These are phyloP conservation scores for Colletotrichum sp. DNA, from an alignment of 2,329 filamentous ascomycete genomes.

Conservation along the genomic window DNA sequence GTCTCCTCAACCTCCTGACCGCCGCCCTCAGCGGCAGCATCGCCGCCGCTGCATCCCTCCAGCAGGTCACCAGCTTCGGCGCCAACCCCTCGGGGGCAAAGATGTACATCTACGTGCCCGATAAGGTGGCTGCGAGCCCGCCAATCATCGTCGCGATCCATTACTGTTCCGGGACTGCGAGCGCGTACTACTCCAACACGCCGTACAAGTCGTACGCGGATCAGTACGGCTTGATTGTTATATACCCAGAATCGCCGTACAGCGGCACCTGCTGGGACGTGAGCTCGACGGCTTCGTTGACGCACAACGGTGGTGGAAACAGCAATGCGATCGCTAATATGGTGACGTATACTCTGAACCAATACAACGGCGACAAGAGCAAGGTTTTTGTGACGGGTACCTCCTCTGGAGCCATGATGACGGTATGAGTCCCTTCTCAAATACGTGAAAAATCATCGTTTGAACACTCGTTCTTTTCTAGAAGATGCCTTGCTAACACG, in stretches of 20 bases:
- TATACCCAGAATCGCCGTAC: constrained; percentile 61
- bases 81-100: constrained; percentile 27
- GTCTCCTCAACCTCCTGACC: not conserved
- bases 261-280: constrained; percentile 65
- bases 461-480: not conserved
- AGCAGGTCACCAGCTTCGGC: constrained; percentile 46
- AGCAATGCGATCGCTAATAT: constrained; percentile 63
- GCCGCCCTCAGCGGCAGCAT: constrained; percentile 14
- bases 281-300: constrained; percentile 52
- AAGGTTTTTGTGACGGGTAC: constrained; percentile 60
- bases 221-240: constrained; percentile 49
- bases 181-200: constrained; percentile 51
- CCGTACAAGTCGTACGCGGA: constrained; percentile 52
- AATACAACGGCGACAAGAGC: constrained; percentile 55
- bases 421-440: constrained; percentile 26
- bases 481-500: not conserved
- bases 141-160: constrained; percentile 57
- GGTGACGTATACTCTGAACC: constrained; percentile 58
- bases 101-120: constrained; percentile 34
- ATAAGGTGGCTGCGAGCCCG: constrained; percentile 36
- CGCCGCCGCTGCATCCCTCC: constrained; percentile 31
- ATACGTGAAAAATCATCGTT: not conserved
- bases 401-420: constrained; percentile 57
- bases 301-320: constrained; percentile 62
- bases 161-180: constrained; percentile 57